These are phyloP conservation scores for Eutrema heterophyllum DNA, from an alignment of 345 rosid genomes.

Conservation along the genomic window DNA sequence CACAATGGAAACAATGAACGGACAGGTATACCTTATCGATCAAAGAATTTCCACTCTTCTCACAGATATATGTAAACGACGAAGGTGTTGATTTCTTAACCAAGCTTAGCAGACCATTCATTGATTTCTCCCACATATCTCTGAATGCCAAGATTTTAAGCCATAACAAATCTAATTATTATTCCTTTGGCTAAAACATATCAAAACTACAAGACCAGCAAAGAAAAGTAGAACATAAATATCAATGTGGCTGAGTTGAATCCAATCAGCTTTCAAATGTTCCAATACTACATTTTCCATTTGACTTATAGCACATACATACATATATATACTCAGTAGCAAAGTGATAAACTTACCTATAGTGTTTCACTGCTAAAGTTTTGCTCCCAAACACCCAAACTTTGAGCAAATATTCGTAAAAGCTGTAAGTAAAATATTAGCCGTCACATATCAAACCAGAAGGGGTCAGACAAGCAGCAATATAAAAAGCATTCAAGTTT, in stretches of 20 bases:
- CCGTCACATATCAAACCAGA: slow-evolving; percentile 15
- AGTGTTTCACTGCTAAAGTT: slow-evolving; percentile 60
- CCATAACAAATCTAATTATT: neutral
- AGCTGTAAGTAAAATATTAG: slow-evolving; percentile 48
- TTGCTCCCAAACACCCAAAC: slow-evolving; percentile 95
- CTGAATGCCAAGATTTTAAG: slow-evolving; percentile 35
- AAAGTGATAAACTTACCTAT: slow-evolving; percentile 44
- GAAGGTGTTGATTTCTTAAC: slow-evolving; percentile 77
- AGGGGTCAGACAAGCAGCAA: neutral
- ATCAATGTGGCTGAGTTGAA: neutral
- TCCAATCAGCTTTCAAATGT: neutral
- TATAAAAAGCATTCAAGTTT: neutral
- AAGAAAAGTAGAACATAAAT: neutral
- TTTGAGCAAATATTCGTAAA: slow-evolving; percentile 94
- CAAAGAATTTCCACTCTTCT: slow-evolving; percentile 64
- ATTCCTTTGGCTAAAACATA: neutral
- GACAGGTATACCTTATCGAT: slow-evolving; percentile 59
- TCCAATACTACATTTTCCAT: neutral
- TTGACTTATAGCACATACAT: neutral
- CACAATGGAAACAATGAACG: neutral
- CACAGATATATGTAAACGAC: slow-evolving; percentile 84
- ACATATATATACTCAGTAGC: neutral
- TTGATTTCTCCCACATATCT: slow-evolving; percentile 99
- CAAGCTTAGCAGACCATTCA: slow-evolving; percentile 86
- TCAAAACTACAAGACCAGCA: neutral